These are phyloP conservation scores for Rhodotorula mucilaginosa DNA, from an alignment of 1,284 basidiomycete species.

Conservation along the genomic window DNA sequence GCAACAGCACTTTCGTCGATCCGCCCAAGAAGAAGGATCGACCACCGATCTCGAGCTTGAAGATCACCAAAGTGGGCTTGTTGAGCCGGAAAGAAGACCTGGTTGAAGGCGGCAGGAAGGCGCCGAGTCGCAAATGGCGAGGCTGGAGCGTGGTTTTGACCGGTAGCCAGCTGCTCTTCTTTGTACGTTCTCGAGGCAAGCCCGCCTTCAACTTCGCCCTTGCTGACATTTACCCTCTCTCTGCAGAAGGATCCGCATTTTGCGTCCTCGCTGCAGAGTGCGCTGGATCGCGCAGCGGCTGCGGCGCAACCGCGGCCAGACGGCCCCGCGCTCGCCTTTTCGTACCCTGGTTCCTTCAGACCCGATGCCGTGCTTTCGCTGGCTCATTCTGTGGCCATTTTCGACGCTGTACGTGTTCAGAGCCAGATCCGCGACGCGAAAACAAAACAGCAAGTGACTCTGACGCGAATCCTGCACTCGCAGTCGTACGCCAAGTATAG, in stretches of 20 bases:
- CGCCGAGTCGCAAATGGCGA: slow-evolving; percentile 79
- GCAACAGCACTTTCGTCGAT: slow-evolving; percentile 30
- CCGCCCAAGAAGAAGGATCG: slow-evolving; percentile 19
- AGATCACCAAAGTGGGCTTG: slow-evolving; percentile 76
- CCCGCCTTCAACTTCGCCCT: slow-evolving; percentile 56
- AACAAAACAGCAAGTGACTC: too few species aligned
- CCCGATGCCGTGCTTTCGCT: slow-evolving; percentile 86
- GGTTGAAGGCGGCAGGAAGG: slow-evolving; percentile 70
- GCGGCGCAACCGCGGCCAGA: slow-evolving; percentile 15
- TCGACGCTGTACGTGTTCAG: slow-evolving; percentile 55
- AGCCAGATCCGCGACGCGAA: too few species aligned
- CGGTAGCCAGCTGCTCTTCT: slow-evolving; percentile 85
- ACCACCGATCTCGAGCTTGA: slow-evolving; percentile 54
- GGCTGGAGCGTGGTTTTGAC: slow-evolving; percentile 82
- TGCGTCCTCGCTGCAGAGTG: slow-evolving; percentile 23
- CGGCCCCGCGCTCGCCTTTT: slow-evolving; percentile 35
- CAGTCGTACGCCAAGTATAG: slow-evolving; percentile 68
- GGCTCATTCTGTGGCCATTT: slow-evolving; percentile 73
- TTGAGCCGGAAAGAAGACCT: slow-evolving; percentile 81
- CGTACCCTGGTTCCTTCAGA: slow-evolving; percentile 61
- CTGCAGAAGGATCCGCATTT: slow-evolving; percentile 59
- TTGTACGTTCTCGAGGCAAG: slow-evolving; percentile 48
- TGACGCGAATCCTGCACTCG: not conserved
- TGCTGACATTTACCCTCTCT: not conserved
- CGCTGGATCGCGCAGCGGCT: slow-evolving; percentile 12